phyloP scores from a whole-genome alignment of 495 filamentous ascomycete species.

The Elasticomyces elasticus region DNA sequence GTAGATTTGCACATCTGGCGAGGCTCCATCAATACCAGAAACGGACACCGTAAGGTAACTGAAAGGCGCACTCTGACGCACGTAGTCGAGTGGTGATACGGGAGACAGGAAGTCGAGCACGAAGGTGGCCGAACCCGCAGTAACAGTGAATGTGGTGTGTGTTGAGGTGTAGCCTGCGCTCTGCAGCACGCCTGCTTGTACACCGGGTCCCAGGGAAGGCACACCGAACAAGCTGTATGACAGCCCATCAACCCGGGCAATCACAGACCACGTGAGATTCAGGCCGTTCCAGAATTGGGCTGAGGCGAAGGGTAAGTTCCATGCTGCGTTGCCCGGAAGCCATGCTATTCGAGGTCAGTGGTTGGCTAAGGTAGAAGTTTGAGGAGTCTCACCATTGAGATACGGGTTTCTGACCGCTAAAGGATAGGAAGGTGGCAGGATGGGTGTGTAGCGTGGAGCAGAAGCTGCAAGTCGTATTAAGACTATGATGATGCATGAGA shows the following conservation, averaged over 20 bases:
- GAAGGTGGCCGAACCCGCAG: constrained; percentile 35
- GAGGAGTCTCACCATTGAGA: constrained; percentile 5
- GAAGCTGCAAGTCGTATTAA: not conserved
- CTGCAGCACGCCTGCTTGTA: constrained; percentile 31
- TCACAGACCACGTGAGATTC: constrained; percentile 39
- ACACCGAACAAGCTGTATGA: constrained; percentile 43
- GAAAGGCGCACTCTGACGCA: constrained; percentile 19
- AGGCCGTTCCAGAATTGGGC: constrained; percentile 45
- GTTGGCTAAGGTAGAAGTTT: not conserved
- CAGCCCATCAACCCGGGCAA: constrained; percentile 40
- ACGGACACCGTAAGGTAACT: constrained; percentile 21
- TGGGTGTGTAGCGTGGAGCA: constrained; percentile 27
- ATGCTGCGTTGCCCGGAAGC: constrained; percentile 35
- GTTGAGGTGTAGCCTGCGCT: constrained; percentile 39
- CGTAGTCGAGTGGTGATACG: constrained; percentile 11
- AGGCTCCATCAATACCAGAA: constrained; percentile 16
- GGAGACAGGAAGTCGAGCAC: constrained; percentile 33
- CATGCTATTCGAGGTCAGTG: constrained; percentile 29
- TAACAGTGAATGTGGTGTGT: constrained; percentile 37
- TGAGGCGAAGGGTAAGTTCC: constrained; percentile 34
- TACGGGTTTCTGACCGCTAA: constrained; percentile 24
- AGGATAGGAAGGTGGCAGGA: constrained; percentile 39
- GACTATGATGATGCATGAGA: not conserved
- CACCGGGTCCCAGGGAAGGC: constrained; percentile 25
- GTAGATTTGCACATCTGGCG: constrained; percentile 37